A percentile compares a stretch with the other conserved stretches of the same genome.
These are phyloP conservation scores for Penicillium sp. DNA, from an alignment of 2,329 filamentous ascomycete species.

Conservation along the genomic window DNA sequence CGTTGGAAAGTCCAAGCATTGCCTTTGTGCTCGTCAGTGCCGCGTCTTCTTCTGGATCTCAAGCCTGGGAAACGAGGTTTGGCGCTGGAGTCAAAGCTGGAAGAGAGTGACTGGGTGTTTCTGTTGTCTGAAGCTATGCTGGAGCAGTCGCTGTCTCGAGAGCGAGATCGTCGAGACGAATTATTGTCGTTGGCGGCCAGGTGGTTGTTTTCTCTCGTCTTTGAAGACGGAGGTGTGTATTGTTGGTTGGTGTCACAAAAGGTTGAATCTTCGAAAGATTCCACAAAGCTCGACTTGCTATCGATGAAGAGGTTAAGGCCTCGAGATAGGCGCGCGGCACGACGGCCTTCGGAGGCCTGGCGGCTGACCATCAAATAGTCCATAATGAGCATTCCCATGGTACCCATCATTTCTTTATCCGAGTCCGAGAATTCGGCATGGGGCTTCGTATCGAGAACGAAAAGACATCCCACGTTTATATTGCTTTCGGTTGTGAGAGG, in stretches of 20 bases:
- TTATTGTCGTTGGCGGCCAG: slow-evolving; percentile 19
- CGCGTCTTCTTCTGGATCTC: slow-evolving; percentile 25
- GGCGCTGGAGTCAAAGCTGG: slow-evolving; percentile 21
- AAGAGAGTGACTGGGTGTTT: slow-evolving; percentile 19
- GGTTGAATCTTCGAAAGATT: slow-evolving; percentile 11
- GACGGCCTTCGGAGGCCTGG: slow-evolving; percentile 53
- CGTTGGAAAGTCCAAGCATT: slow-evolving; percentile 46
- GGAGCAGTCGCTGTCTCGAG: slow-evolving; percentile 22
- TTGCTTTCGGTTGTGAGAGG: slow-evolving; percentile 61
- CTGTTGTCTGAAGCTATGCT: slow-evolving; percentile 25
- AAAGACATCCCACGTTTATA: slow-evolving; percentile 61
- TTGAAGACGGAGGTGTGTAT: neutral
- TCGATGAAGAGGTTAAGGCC: slow-evolving; percentile 57
- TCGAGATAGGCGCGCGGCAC: slow-evolving; percentile 57
- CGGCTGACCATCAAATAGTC: slow-evolving; percentile 60
- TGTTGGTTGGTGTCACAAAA: slow-evolving; percentile 12
- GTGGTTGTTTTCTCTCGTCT: slow-evolving; percentile 8
- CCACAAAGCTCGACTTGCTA: slow-evolving; percentile 42
- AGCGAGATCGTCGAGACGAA: slow-evolving; percentile 23
- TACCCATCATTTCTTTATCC: slow-evolving; percentile 55
- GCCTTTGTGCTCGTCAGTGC: slow-evolving; percentile 28
- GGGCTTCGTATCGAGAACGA: slow-evolving; percentile 60
- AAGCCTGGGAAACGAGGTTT: slow-evolving; percentile 29
- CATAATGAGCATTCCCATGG: slow-evolving; percentile 59
- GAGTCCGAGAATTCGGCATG: slow-evolving; percentile 46